Percentiles rank a stretch among this genome's conserved stretches.
Evolutionary conservation across 2,329 filamentous ascomycete genomes (phyloP).

Genomic region (Hysterium pulicare): DNA sequence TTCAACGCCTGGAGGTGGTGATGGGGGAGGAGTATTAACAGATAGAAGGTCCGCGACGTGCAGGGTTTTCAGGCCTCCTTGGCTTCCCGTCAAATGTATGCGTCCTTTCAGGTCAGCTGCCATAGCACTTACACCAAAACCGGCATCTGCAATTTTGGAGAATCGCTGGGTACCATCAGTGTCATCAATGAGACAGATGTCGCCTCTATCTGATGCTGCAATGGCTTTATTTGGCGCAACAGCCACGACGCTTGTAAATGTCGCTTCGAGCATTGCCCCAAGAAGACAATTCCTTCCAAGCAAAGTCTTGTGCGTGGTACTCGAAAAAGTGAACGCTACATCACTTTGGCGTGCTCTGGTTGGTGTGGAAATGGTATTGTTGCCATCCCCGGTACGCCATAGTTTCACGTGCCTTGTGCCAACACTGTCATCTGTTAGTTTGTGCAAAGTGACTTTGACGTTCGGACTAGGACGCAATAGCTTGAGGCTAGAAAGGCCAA

Average conservation of each 20-base stretch:
- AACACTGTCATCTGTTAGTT: conserved; percentile 39
- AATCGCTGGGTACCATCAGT: conserved; percentile 69
- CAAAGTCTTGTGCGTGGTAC: conserved; percentile 58
- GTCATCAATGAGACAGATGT: conserved; percentile 86
- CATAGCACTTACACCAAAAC: conserved; percentile 67
- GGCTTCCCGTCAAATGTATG: conserved; percentile 67
- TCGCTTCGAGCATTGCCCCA: conserved; percentile 75
- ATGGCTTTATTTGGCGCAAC: conserved; percentile 73
- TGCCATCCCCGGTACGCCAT: conserved; percentile 76
- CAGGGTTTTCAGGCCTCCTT: conserved; percentile 54
- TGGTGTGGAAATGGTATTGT: conserved; percentile 52
- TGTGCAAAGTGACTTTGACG: too few species aligned
- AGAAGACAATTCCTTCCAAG: conserved; percentile 85
- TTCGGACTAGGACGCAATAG: too few species aligned
- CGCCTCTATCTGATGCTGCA: conserved; percentile 81
- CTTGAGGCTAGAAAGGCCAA: too few species aligned
- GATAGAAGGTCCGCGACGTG: conserved; percentile 33
- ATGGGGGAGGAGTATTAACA: conserved; percentile 30
- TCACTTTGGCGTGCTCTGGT: conserved; percentile 34
- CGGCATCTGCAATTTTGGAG: conserved; percentile 61
- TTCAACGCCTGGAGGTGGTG: conserved; percentile 31
- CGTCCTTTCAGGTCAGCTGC: conserved; percentile 55
- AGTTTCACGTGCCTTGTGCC: conserved; percentile 91
- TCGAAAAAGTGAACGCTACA: conserved; percentile 46
- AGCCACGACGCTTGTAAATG: conserved; percentile 73